phyloP scores from a whole-genome alignment of 2,329 filamentous ascomycete species.

The Aspergillus novoparasiticus region DNA sequence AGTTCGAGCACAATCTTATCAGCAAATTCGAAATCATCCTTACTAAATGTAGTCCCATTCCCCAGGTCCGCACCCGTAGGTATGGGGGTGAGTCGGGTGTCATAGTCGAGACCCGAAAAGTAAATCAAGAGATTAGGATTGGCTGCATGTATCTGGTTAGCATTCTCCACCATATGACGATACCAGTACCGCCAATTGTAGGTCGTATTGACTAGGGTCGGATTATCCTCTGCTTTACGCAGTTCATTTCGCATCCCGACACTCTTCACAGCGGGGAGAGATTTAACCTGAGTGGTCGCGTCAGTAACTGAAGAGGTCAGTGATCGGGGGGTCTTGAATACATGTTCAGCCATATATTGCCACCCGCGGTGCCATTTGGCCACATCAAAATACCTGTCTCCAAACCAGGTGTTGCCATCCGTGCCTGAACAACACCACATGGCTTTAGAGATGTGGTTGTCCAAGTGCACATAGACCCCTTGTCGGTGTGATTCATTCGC shows the following conservation, averaged over 20 bases:
- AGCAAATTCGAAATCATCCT: conserved; percentile 41
- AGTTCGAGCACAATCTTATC: conserved; percentile 53
- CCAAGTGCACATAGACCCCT: conserved; percentile 60
- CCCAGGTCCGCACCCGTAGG: conserved; percentile 37
- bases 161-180: conserved; percentile 44
- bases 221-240: conserved; percentile 26
- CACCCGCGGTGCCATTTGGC: conserved; percentile 64
- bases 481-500: conserved; percentile 60
- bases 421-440: conserved; percentile 60
- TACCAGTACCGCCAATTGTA: conserved; percentile 54
- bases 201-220: conserved; percentile 18
- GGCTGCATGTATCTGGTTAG: conserved; percentile 44
- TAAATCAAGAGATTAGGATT: conserved; percentile 51
- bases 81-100: conserved; percentile 44
- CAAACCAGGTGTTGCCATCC: conserved; percentile 65
- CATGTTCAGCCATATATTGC: conserved; percentile 62
- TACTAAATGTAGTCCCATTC: conserved; percentile 40
- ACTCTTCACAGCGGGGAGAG: conserved; percentile 30
- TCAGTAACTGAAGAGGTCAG: background rate
- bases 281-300: conserved; percentile 11
- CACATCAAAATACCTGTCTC: conserved; percentile 61
- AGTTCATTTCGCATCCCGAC: conserved; percentile 47
- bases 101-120: conserved; percentile 52
- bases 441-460: conserved; percentile 63
- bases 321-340: conserved; percentile 31